These are phyloP conservation scores for Vairimorpha necatrix DNA, from an alignment of 371 early-diverging fungal species.

Conservation along the genomic window DNA sequence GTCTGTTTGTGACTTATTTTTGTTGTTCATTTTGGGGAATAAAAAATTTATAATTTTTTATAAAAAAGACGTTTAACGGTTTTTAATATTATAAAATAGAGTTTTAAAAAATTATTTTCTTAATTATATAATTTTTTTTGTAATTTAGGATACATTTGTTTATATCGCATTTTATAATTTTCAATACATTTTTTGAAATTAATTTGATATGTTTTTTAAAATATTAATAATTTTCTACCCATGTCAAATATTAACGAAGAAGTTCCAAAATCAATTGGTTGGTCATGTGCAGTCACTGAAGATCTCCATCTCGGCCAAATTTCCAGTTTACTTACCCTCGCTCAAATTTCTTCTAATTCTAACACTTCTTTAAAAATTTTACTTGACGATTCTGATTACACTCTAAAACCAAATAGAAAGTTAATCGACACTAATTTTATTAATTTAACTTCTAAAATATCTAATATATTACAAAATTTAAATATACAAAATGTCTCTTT, in stretches of 20 bases:
- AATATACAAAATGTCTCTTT: neutral
- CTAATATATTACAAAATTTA: neutral
- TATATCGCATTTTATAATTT: no score
- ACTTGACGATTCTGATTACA: slow-evolving; percentile 5
- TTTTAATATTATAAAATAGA: no score
- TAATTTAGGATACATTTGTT: no score
- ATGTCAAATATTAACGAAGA: neutral
- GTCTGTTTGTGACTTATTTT: slow-evolving; percentile 20
- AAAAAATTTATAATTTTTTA: neutral
- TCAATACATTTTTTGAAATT: neutral
- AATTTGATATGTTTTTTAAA: no score
- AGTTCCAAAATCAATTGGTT: neutral
- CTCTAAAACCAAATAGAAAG: neutral
- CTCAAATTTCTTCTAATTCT: neutral
- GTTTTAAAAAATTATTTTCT: no score
- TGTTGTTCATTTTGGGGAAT: neutral
- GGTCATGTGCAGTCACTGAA: neutral
- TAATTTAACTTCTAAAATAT: neutral
- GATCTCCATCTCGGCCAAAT: neutral
- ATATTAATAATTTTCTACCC: neutral
- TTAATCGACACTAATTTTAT: neutral
- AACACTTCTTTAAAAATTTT: neutral
- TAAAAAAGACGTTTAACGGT: slow-evolving; percentile 6
- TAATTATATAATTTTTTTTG: no score
- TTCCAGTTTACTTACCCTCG: neutral